Evolutionary conservation across 164 flowering plant genomes (phyloP), one percentile per base, ranked within the genome.

Genomic region (Nymphaea colorata): DNA sequence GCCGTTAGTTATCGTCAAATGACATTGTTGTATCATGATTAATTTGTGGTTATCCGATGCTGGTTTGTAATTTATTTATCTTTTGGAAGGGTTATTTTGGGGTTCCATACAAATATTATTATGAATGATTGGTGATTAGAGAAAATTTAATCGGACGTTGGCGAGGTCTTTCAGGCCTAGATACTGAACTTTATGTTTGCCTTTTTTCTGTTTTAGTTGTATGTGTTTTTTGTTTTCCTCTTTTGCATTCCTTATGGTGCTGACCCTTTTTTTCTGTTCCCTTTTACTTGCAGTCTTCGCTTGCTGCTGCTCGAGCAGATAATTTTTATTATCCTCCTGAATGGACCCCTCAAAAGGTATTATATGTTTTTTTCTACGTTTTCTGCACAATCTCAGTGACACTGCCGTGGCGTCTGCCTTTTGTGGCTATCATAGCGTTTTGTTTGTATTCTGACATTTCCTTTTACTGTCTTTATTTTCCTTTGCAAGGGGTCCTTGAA

Each of bases 301-400:
- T 95, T 71, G 99, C 99, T 67, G 99, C 99, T 73, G 99, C 99
- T 41, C 78, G 99, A 80, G 99, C 99, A 64, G 98, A 95, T 73
- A 95, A 95, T 66, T 95, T 95, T 75, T 95, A 95, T 81, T 92
- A 87, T 64, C 98, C 98, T 0, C 97, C 98, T 76, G 99, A 92
- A 90, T 95, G 99, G 99, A 79, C 81, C 45, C 99, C 99, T 55
- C 81, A 76, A 47, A 85, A 93, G 90, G 98, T 93, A 79, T 7
- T 3, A 17, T 44, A 25, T 68, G 45, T 4, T 41, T 16, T 15
- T 51, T 17, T 61, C 17, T 10, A 51, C 14, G 10, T 51, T 51
- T 15, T 51, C 14, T 51, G 14, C 8, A 10, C 3, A 51, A 25
- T 25, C 36, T 55, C n/a, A 2, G 64, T 17, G 42, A 7, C 42